These are phyloP conservation scores for Scenedesmus sp. DNA, from an alignment of 163 green algal species.

Conservation along the genomic window DNA sequence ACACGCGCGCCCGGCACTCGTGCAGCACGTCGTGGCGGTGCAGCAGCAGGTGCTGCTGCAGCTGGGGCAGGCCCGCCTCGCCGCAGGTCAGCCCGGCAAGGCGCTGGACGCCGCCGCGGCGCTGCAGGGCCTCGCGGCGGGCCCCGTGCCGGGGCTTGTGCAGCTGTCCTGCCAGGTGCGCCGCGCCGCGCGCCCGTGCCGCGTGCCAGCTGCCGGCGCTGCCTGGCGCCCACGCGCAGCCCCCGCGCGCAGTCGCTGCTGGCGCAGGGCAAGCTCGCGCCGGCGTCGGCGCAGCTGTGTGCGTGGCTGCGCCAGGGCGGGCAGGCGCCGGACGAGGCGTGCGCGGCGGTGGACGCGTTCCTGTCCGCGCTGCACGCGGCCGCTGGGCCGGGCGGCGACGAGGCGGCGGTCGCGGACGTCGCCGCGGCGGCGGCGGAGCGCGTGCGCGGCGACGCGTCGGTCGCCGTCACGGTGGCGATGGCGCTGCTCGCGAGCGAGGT, in stretches of 20 bases:
- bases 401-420: not conserved
- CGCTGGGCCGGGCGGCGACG: not conserved
- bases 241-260: too few species aligned
- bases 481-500: not conserved
- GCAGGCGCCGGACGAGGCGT: constrained; percentile 12
- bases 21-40: not conserved
- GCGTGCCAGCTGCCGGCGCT: constrained; percentile 14
- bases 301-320: constrained; percentile 6
- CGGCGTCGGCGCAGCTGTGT: constrained; percentile 25
- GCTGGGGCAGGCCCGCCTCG: constrained; percentile 1
- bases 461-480: constrained; percentile 5
- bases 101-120: constrained; percentile 5
- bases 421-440: constrained; percentile 11
- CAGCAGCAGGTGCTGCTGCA: constrained; percentile 27
- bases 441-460: not conserved
- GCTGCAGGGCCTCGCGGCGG: not conserved
- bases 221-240: too few species aligned
- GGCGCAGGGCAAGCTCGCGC: not conserved
- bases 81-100: not conserved
- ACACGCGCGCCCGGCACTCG: too few species aligned
- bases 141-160: not conserved
- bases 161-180: not conserved
- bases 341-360: constrained; percentile 11
- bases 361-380: constrained; percentile 2
- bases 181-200: not conserved